Percentiles rank a stretch among this genome's conserved stretches.
These are phyloP conservation scores for Mortierella sp. DNA, from an alignment of 371 early-diverging fungal species.

Conservation along the genomic window DNA sequence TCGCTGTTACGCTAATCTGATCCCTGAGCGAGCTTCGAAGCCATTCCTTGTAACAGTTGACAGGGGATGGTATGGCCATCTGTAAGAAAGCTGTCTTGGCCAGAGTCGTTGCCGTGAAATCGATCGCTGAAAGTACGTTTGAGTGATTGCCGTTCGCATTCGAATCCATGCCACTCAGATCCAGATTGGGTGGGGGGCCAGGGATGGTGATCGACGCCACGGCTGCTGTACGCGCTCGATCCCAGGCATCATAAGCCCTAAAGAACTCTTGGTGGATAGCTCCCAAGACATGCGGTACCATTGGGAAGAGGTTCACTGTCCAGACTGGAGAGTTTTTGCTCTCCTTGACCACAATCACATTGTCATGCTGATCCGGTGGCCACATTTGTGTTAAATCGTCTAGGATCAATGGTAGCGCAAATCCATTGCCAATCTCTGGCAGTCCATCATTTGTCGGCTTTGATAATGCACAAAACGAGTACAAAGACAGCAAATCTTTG, in stretches of 20 bases:
- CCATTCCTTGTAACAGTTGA: constrained; percentile 70
- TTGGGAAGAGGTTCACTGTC: constrained; percentile 78
- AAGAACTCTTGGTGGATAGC: constrained; percentile 75
- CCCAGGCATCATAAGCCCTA: constrained; percentile 50
- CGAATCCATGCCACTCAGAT: constrained; percentile 1
- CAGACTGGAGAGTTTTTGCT: constrained; percentile 64
- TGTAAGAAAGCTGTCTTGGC: constrained; percentile 58
- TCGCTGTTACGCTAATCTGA: constrained; percentile 58
- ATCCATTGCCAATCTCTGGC: constrained; percentile 61
- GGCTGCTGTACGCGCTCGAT: constrained; percentile 30
- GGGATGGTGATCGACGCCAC: constrained; percentile 36
- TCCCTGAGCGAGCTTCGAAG: constrained; percentile 67
- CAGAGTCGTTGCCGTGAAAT: constrained; percentile 47
- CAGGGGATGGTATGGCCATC: constrained; percentile 60
- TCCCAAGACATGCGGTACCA: constrained; percentile 68
- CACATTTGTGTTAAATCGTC: constrained; percentile 84
- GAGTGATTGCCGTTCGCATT: background rate
- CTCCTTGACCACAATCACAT: constrained; percentile 80
- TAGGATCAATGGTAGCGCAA: constrained; percentile 70
- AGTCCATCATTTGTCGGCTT: constrained; percentile 40
- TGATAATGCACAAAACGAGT: constrained; percentile 69
- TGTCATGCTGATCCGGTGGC: constrained; percentile 81
- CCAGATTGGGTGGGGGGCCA: background rate
- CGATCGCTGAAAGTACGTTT: constrained; percentile 20
- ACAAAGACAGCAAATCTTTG: constrained; percentile 77